These are phyloP conservation scores for Acanthamoeba culbertsoni DNA, from an alignment of 208 protist genomes.

Conservation along the genomic window DNA sequence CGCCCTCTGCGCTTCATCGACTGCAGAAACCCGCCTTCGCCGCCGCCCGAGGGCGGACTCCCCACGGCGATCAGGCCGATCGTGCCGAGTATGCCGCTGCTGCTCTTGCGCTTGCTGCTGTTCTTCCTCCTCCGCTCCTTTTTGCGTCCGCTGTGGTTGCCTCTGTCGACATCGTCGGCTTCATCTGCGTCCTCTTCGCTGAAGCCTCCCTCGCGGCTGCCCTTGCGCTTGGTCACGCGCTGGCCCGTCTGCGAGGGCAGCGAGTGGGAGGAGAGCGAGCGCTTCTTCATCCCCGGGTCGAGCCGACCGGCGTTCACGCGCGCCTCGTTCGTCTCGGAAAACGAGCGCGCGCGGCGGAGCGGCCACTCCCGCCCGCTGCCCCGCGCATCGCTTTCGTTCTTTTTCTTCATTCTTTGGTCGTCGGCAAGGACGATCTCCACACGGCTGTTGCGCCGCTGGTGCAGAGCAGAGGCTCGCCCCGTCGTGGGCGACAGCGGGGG, in stretches of 20 bases:
- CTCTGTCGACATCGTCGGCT: not conserved
- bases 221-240: not conserved
- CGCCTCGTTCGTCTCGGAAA: slow-evolving; percentile 20
- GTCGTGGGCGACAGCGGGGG: not conserved
- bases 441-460: slow-evolving; percentile 6
- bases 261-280: slow-evolving; percentile 1
- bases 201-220: not conserved
- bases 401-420: not conserved
- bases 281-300: slow-evolving; percentile 26
- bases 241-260: not conserved
- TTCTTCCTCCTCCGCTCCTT: not conserved
- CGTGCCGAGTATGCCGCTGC: not conserved
- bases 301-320: not conserved
- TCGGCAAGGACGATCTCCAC: not conserved
- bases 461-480: not conserved
- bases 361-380: slow-evolving; percentile 7
- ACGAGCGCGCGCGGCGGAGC: slow-evolving; percentile 8
- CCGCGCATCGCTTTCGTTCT: not conserved
- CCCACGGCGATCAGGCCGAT: not conserved
- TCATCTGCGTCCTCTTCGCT: not conserved
- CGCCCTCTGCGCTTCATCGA: not conserved
- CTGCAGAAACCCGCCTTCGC: not conserved
- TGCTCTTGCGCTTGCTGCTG: slow-evolving; percentile 5
- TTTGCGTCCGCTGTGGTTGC: not conserved
- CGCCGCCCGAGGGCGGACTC: not conserved